Evolutionary conservation across 257 asterid species (phyloP), one percentile per base, ranked within the genome.

Genomic region (Fraxinus quadrangulata): DNA sequence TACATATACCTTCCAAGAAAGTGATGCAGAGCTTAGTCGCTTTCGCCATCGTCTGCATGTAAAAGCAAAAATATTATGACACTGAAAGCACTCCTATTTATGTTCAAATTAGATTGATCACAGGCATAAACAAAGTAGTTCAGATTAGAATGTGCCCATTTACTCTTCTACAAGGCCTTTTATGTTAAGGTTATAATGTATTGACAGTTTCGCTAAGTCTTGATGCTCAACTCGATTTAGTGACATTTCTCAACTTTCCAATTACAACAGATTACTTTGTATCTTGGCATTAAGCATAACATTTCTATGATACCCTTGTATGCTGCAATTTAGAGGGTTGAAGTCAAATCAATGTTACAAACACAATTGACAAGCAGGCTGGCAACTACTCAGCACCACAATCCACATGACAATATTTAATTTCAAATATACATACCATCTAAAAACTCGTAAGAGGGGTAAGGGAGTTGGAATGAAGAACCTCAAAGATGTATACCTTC

Each of bases 21-120:
- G 72, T 47, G 63, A 63, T 0, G 67, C 77, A 72, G 51, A 72
- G 76, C 70, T 87, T 76, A 93, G 73, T 90, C 96, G 40, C 92
- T 93, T 42, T 88, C 92, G 0, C 85, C 93, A 40, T 11, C 49
- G 85, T 79, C 96, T 91, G 98, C 87, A 74, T 80, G 59, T 24
- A 75, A 67, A 78, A 79, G 66, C 63, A 69, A 49, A 49, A 30
- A 36, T 23, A 56, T 77, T 19, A 70, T 73, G 40, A 59, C 28
- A 59, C 28, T 6, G 49, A 10, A 40, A 40, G 49, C 4, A 40
- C 49, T 40, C 16, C 16, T 11, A 40, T 40, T 40, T 40, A 40
- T 2, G 49, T 2, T 37, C n/a, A 66, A 12, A 63, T 24, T 10
- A 63, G 69, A 23, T 1, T 63, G n/a, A 63, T 61, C 19, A 10